Evolutionary conservation across 306 rosid species (phyloP).

Genomic region (Carpinus viminea): DNA sequence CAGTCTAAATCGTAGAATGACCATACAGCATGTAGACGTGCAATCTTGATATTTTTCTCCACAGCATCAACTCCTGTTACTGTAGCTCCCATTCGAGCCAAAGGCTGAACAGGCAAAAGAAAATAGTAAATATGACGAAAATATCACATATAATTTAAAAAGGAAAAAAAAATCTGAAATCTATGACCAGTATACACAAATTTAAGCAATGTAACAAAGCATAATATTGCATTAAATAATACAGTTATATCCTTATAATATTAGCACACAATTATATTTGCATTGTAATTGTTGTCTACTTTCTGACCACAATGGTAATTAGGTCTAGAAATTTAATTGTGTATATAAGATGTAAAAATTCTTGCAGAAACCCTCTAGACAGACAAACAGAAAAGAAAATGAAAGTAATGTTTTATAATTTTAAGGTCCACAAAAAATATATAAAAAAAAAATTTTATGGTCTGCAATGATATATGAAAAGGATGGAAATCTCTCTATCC

Average conservation of each 20-base stretch:
- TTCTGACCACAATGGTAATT: not conserved
- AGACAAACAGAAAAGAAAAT: too few species aligned
- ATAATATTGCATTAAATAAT: conserved; percentile 9
- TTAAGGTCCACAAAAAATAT: too few species aligned
- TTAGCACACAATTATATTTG: conserved; percentile 18
- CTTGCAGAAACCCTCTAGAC: too few species aligned
- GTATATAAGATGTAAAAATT: too few species aligned
- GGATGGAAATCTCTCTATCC: too few species aligned
- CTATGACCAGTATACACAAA: conserved; percentile 10
- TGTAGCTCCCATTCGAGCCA: conserved; percentile 90
- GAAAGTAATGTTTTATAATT: too few species aligned
- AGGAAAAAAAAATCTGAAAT: not conserved
- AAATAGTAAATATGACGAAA: conserved; percentile 13
- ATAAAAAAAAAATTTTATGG: too few species aligned
- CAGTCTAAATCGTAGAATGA: conserved; percentile 16
- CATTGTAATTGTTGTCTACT: conserved; percentile 3
- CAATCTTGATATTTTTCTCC: conserved; percentile 87
- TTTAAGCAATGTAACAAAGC: conserved; percentile 3
- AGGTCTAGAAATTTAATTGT: not conserved
- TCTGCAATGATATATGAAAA: too few species aligned
- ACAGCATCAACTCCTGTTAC: conserved; percentile 87
- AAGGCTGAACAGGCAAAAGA: conserved; percentile 58
- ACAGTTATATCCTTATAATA: conserved; percentile 21
- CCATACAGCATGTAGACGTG: conserved; percentile 58
- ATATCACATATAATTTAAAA: conserved; percentile 2